Conservation (phyloP, 768 basidiomycete genomes). For the Paxillus ammoniavirescens region DNA sequence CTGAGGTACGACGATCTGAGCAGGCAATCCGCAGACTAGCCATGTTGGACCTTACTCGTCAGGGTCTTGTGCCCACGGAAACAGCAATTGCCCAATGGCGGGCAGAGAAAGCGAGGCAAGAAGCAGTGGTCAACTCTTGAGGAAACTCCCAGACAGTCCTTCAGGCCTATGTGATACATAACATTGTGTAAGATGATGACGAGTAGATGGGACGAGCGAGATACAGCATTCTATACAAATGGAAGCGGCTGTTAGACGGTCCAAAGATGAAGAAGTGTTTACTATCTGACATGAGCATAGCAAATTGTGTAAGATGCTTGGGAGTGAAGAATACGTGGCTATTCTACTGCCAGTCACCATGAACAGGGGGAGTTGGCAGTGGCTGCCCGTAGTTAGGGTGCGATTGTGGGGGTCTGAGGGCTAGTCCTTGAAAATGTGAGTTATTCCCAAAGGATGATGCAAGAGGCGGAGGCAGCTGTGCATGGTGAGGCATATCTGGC, state of each 20-base stretch:
- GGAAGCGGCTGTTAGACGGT: not conserved
- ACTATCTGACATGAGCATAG: slow-evolving; percentile 10
- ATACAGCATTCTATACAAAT: slow-evolving; percentile 21
- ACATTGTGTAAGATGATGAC: not conserved
- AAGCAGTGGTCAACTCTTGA: slow-evolving; percentile 1
- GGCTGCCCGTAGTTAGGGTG: slow-evolving; percentile 32
- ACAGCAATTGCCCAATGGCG: slow-evolving; percentile 83
- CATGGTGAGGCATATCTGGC: slow-evolving; percentile 28
- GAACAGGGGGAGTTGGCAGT: slow-evolving; percentile 23
- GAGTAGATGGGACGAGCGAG: slow-evolving; percentile 1
- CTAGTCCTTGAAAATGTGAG: slow-evolving; percentile 39
- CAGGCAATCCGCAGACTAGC: slow-evolving; percentile 71
- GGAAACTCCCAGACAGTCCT: not conserved
- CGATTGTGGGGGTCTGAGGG: slow-evolving; percentile 39
- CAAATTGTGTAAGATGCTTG: slow-evolving; percentile 9
- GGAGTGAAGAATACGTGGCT: slow-evolving; percentile 15
- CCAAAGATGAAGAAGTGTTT: slow-evolving; percentile 4
- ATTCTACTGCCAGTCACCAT: slow-evolving; percentile 27
- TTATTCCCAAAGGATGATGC: slow-evolving; percentile 22
- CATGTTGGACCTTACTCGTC: slow-evolving; percentile 67
- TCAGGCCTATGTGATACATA: slow-evolving; percentile 9
- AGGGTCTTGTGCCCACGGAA: slow-evolving; percentile 78
- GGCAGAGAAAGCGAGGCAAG: slow-evolving; percentile 36
- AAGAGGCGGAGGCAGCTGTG: slow-evolving; percentile 23
- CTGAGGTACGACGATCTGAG: slow-evolving; percentile 61